Percentiles rank a stretch among this genome's conserved stretches.
These are phyloP conservation scores for Blastobotrys peoriensis DNA, from an alignment of 805 yeast genomes.

Conservation along the genomic window DNA sequence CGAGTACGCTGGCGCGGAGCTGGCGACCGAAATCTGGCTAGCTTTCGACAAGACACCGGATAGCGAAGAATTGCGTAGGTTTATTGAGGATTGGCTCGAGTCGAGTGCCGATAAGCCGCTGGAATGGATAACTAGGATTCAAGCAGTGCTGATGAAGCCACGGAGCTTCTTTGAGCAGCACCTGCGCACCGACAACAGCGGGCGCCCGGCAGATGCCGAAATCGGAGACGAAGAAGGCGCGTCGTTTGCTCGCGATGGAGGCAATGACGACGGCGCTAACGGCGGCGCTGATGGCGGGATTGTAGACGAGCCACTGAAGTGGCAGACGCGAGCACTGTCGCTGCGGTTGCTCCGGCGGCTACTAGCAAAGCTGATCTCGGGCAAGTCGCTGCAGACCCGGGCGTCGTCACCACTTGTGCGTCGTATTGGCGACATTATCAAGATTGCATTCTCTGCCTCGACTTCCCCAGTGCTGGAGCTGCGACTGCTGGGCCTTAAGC, in stretches of 20 bases:
- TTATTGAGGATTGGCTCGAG: slow-evolving; percentile 58
- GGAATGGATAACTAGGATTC: slow-evolving; percentile 55
- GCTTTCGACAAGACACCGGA: slow-evolving; percentile 42
- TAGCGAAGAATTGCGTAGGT: slow-evolving; percentile 38
- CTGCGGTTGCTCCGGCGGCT: slow-evolving; percentile 27
- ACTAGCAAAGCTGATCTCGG: slow-evolving; percentile 18
- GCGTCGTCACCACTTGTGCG: slow-evolving; percentile 22
- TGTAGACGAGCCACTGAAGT: slow-evolving; percentile 33
- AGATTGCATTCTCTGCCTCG: slow-evolving; percentile 73
- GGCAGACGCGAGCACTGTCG: slow-evolving; percentile 40
- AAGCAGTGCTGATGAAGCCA: slow-evolving; percentile 38
- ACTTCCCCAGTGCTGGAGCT: slow-evolving; percentile 60
- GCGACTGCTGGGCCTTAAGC: slow-evolving; percentile 57
- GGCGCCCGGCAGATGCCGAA: slow-evolving; percentile 7
- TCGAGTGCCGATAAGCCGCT: slow-evolving; percentile 37
- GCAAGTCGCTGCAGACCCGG: slow-evolving; percentile 18
- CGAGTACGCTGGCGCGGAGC: slow-evolving; percentile 32
- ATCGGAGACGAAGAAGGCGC: slow-evolving; percentile 44
- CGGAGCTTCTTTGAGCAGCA: slow-evolving; percentile 35
- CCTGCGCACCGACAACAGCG: not conserved
- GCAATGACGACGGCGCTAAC: not conserved
- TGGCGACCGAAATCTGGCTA: slow-evolving; percentile 58
- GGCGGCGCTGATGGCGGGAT: slow-evolving; percentile 10
- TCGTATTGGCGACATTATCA: slow-evolving; percentile 52
- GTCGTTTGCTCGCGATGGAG: slow-evolving; percentile 16